Percentiles rank a stretch among this genome's conserved stretches.
phyloP scores from a whole-genome alignment of 441 rosid species.

The Erodium trifolium region DNA sequence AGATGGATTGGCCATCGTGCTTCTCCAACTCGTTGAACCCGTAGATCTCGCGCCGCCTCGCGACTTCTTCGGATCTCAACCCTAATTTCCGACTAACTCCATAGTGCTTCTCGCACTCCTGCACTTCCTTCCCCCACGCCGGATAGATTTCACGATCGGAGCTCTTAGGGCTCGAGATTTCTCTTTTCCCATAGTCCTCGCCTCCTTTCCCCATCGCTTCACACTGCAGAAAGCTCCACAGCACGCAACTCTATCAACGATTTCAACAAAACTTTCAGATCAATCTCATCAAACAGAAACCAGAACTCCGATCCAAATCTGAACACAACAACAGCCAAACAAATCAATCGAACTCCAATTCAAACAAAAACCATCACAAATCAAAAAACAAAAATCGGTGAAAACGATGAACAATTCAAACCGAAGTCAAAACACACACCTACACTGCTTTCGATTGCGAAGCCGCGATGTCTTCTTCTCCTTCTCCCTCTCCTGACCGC shows the following conservation, averaged over 20 bases:
- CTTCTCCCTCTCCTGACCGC: neutral
- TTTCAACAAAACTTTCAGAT: neutral
- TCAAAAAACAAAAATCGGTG: neutral
- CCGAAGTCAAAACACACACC: neutral
- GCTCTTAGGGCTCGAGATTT: neutral
- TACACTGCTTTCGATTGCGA: neutral
- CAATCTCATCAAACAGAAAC: neutral
- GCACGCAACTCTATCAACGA: neutral
- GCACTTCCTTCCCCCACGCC: constrained; percentile 29
- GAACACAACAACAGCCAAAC: neutral
- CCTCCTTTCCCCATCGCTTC: neutral
- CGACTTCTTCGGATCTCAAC: constrained; percentile 21
- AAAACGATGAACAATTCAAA: neutral
- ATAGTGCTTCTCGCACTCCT: constrained; percentile 31
- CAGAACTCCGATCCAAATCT: neutral
- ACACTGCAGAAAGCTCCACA: neutral
- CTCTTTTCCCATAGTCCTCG: neutral
- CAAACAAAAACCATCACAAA: neutral
- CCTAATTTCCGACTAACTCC: constrained; percentile 22
- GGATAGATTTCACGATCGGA: constrained; percentile 24
- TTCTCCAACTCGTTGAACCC: constrained; percentile 36
- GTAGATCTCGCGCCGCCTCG: constrained; percentile 19
- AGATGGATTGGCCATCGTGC: constrained; percentile 28
- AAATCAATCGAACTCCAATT: neutral
- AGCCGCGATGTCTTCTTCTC: neutral